Conservation (phyloP, 306 rosid genomes). For the Abrus pulchellus region DNA sequence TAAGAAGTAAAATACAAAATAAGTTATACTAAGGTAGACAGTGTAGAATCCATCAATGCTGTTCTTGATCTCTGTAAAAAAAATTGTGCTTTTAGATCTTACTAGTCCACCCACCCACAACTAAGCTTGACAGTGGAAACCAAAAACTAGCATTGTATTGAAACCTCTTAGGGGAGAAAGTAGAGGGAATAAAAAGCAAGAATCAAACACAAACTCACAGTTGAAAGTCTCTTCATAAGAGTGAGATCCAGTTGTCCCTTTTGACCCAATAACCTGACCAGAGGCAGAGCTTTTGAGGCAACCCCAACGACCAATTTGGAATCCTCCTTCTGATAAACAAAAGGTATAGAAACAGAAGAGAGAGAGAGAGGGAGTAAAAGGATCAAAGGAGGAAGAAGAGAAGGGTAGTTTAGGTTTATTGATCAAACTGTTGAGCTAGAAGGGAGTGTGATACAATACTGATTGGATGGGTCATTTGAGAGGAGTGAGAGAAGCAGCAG, state of each 20-base stretch:
- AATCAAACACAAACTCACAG: constrained; percentile 59
- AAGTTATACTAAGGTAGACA: constrained; percentile 31
- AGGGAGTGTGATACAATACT: constrained; percentile 39
- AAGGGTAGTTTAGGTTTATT: constrained; percentile 17
- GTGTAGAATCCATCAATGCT: constrained; percentile 36
- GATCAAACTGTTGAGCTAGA: constrained; percentile 44
- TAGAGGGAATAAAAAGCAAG: constrained; percentile 33
- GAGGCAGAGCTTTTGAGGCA: constrained; percentile 24
- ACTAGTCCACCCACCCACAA: constrained; percentile 2
- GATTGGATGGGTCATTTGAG: constrained; percentile 54
- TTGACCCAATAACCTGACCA: constrained; percentile 40
- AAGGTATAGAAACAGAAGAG: constrained; percentile 12
- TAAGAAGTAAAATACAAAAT: constrained; percentile 15
- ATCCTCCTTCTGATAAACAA: constrained; percentile 15
- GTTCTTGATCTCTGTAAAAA: constrained; percentile 47
- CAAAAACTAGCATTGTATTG: constrained; percentile 11
- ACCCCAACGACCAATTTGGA: constrained; percentile 9
- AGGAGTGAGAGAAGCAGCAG: constrained; percentile 49
- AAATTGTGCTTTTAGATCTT: constrained; percentile 45
- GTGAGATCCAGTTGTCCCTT: constrained; percentile 60
- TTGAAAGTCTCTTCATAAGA: constrained; percentile 73
- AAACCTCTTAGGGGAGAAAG: constrained; percentile 4
- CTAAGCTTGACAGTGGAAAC: constrained; percentile 39
- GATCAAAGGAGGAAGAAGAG: constrained; percentile 21
- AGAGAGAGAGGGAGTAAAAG: neutral